phyloP scores from a whole-genome alignment of 129 eudicot genomes.

The Sambucus nigra region DNA sequence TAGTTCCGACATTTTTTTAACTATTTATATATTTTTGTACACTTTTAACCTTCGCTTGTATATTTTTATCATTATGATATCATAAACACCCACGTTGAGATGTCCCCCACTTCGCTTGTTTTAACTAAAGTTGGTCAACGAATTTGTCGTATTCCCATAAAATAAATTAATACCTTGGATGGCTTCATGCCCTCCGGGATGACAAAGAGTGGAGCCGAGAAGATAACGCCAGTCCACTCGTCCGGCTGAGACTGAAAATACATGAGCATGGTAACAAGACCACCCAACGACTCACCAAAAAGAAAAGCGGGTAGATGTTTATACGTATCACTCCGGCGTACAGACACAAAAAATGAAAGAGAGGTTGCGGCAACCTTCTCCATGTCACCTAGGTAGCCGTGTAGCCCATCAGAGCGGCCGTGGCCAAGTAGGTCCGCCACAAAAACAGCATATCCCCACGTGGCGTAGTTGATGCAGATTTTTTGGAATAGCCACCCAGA shows the following conservation, averaged over 20 bases:
- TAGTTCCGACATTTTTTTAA: too few relatives aligned
- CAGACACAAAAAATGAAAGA: constrained; percentile 34
- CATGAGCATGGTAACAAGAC: constrained; percentile 56
- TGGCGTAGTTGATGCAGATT: constrained; percentile 62
- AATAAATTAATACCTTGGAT: constrained; percentile 46
- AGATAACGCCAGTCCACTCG: constrained; percentile 71
- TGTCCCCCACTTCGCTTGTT: too few relatives aligned
- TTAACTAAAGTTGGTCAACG: too few relatives aligned
- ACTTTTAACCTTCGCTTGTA: too few relatives aligned
- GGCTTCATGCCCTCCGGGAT: constrained; percentile 69
- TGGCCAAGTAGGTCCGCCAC: constrained; percentile 87
- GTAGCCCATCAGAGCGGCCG: constrained; percentile 75
- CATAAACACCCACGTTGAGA: background rate
- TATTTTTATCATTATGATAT: too few relatives aligned
- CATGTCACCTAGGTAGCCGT: constrained; percentile 62
- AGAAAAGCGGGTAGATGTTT: constrained; percentile 58
- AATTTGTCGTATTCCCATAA: background rate
- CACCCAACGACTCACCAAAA: constrained; percentile 86
- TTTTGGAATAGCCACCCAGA: constrained; percentile 75
- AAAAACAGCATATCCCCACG: constrained; percentile 83
- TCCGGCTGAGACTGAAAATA: constrained; percentile 62
- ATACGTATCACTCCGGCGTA: constrained; percentile 50
- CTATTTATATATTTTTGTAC: too few relatives aligned
- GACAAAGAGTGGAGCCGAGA: constrained; percentile 71
- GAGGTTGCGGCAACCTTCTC: constrained; percentile 48